Evolutionary conservation across 768 basidiomycete species (phyloP).

Genomic region (Phylloporus sp.): DNA sequence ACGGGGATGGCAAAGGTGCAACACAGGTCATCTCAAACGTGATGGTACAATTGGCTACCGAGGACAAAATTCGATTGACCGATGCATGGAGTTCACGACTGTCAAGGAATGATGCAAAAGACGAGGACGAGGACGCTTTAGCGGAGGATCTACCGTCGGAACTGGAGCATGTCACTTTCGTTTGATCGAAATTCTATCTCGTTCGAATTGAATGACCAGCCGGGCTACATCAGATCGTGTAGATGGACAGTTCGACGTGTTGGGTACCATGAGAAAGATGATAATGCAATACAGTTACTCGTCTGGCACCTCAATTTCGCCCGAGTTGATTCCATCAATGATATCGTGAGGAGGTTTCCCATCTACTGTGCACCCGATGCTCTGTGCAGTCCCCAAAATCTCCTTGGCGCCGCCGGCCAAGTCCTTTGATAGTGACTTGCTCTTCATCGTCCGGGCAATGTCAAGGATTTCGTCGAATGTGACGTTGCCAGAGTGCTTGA

Average conservation of each 20-base stretch:
- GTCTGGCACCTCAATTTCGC: conserved; percentile 81
- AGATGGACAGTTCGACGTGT: not conserved
- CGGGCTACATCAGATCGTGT: not conserved
- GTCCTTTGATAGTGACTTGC: conserved; percentile 90
- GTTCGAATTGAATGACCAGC: not conserved
- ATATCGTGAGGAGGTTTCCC: conserved; percentile 90
- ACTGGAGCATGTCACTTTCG: conserved; percentile 6
- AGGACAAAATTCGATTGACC: conserved; percentile 32
- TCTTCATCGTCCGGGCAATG: conserved; percentile 93
- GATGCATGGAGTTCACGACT: conserved; percentile 32
- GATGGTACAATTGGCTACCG: conserved; percentile 23
- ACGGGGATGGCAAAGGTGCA: conserved; percentile 39
- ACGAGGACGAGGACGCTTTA: conserved; percentile 6
- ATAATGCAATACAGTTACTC: conserved; percentile 46
- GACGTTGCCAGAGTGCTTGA: conserved; percentile 96
- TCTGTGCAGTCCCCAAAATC: conserved; percentile 97
- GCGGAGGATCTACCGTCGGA: conserved; percentile 14
- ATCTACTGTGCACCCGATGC: conserved; percentile 93
- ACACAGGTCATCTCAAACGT: conserved; percentile 33
- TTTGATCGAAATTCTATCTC: not conserved
- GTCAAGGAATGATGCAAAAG: conserved; percentile 6
- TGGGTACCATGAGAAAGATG: conserved; percentile 6
- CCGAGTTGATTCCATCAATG: conserved; percentile 81
- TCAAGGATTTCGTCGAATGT: conserved; percentile 89
- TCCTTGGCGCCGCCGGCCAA: conserved; percentile 90